These are phyloP conservation scores for Suillus decipiens DNA, from an alignment of 768 basidiomycete genomes.

Conservation along the genomic window DNA sequence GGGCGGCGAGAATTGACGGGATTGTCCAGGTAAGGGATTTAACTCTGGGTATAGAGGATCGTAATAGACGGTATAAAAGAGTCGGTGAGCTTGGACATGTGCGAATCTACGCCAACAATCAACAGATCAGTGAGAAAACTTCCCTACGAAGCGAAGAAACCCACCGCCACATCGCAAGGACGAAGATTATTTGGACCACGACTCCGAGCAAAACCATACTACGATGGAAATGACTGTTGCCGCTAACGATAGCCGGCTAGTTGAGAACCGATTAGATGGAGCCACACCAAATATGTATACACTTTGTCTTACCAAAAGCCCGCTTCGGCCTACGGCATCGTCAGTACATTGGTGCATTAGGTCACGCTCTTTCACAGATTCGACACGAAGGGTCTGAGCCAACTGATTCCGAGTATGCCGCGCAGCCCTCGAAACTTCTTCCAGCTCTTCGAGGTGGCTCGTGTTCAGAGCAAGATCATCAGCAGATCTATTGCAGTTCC, in stretches of 20 bases:
- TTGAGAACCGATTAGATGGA: slow-evolving; percentile 11
- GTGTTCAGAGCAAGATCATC: slow-evolving; percentile 41
- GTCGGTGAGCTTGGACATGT: slow-evolving; percentile 49
- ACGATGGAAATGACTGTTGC: slow-evolving; percentile 24
- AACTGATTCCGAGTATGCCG: slow-evolving; percentile 51
- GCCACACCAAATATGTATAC: background rate
- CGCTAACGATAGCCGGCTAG: slow-evolving; percentile 25
- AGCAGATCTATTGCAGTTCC: slow-evolving; percentile 34
- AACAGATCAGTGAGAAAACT: slow-evolving; percentile 11
- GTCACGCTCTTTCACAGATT: slow-evolving; percentile 38
- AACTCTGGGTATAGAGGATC: slow-evolving; percentile 79
- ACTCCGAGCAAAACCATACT: slow-evolving; percentile 38
- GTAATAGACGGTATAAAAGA: slow-evolving; percentile 75
- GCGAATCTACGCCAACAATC: slow-evolving; percentile 38
- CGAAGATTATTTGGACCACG: slow-evolving; percentile 46
- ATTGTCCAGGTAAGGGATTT: slow-evolving; percentile 45
- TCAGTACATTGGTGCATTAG: slow-evolving; percentile 36
- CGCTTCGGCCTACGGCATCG: slow-evolving; percentile 38
- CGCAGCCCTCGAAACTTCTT: slow-evolving; percentile 53
- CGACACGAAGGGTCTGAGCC: slow-evolving; percentile 41
- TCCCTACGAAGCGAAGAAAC: slow-evolving; percentile 17
- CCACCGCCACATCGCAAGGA: slow-evolving; percentile 61
- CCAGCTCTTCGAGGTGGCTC: slow-evolving; percentile 49
- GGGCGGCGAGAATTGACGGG: slow-evolving; percentile 33
- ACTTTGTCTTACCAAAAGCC: slow-evolving; percentile 38